Conservation (phyloP, 1,284 basidiomycete genomes). For the Microbotryum silenes-acaulis region DNA sequence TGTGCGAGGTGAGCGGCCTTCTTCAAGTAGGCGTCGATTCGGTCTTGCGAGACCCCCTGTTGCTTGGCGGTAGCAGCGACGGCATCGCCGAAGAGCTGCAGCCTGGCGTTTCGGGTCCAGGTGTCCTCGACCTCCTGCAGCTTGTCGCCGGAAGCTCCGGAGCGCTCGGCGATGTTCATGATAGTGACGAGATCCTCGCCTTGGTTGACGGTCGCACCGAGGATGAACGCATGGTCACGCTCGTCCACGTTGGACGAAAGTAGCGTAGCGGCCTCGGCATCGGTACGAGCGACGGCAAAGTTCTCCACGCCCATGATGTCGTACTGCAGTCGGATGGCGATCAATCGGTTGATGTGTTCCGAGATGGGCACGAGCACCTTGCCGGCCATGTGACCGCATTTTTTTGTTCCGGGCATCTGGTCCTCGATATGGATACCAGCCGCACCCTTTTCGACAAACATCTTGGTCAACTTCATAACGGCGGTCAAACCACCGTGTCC, state of each 20-base stretch:
- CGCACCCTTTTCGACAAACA: conserved; percentile 60
- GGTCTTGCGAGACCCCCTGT: conserved; percentile 48
- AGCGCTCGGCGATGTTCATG: conserved; percentile 74
- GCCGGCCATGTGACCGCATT: conserved; percentile 58
- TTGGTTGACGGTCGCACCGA: conserved; percentile 74
- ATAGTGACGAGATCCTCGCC: conserved; percentile 63
- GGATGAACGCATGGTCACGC: conserved; percentile 92
- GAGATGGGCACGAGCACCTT: conserved; percentile 61
- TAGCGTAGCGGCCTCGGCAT: conserved; percentile 86
- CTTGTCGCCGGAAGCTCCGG: conserved; percentile 68
- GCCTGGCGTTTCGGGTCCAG: conserved; percentile 69
- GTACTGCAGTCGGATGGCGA: conserved; percentile 68
- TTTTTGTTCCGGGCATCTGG: conserved; percentile 65
- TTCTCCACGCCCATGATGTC: conserved; percentile 73
- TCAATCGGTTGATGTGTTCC: conserved; percentile 70
- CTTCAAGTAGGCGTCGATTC: conserved; percentile 51
- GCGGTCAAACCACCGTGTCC: conserved; percentile 58
- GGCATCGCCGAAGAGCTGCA: conserved; percentile 68
- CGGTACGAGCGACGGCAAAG: conserved; percentile 65
- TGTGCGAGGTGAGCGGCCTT: conserved; percentile 62
- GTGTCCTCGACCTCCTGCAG: conserved; percentile 82
- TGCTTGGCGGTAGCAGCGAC: conserved; percentile 64
- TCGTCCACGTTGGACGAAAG: conserved; percentile 95
- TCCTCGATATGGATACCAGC: conserved; percentile 66
- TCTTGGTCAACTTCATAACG: conserved; percentile 66